phyloP scores from a whole-genome alignment of 306 rosid species.

The Amphicarpaea edgeworthii region DNA sequence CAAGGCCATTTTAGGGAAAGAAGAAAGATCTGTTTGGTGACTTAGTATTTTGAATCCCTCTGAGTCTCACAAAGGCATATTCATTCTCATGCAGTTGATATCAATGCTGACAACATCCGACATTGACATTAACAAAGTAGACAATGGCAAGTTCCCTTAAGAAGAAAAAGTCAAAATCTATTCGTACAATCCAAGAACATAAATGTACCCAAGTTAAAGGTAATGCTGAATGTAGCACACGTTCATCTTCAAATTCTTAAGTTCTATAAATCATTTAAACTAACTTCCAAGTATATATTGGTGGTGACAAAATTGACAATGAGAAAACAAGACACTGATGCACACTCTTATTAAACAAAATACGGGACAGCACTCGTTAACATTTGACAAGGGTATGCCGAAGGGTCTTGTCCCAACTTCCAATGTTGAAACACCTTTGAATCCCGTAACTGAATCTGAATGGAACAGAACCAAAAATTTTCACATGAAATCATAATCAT shows the following conservation, averaged over 20 bases:
- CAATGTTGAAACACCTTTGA: constrained; percentile 44
- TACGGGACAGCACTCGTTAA: constrained; percentile 54
- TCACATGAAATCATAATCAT: constrained; percentile 94
- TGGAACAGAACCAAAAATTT: constrained; percentile 42
- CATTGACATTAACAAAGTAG: not conserved
- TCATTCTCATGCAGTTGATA: not conserved
- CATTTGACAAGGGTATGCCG: constrained; percentile 49
- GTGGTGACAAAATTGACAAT: constrained; percentile 55
- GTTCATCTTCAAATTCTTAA: constrained; percentile 44
- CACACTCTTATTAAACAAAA: constrained; percentile 49
- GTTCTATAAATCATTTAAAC: constrained; percentile 45
- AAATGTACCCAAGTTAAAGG: constrained; percentile 18
- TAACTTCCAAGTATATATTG: constrained; percentile 19
- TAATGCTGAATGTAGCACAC: constrained; percentile 37
- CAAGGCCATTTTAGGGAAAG: too few relatives aligned
- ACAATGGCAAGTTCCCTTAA: not conserved
- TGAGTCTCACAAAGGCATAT: not conserved
- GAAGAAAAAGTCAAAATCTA: constrained; percentile 15
- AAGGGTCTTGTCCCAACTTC: constrained; percentile 56
- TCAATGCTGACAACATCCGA: not conserved
- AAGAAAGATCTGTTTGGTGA: too few relatives aligned
- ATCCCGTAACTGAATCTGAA: constrained; percentile 48
- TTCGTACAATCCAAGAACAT: constrained; percentile 43
- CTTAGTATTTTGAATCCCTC: not conserved
- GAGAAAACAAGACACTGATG: constrained; percentile 41